Conservation (phyloP, 306 rosid species). For the Cicer cuneatum region DNA sequence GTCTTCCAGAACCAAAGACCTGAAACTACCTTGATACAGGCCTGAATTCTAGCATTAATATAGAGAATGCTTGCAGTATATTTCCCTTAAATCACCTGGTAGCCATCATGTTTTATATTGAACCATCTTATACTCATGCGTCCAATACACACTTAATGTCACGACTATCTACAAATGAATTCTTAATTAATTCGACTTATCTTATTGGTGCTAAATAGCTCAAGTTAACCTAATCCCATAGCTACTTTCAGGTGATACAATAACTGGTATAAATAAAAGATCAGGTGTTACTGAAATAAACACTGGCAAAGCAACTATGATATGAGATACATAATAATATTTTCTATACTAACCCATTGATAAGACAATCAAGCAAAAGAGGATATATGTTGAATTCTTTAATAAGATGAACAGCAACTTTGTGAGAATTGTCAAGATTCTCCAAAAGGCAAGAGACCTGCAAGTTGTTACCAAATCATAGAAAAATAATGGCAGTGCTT, state of each 20-base stretch:
- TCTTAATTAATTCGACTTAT: background rate
- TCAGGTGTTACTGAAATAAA: conserved; percentile 21
- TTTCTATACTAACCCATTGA: conserved; percentile 70
- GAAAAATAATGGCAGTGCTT: conserved; percentile 17
- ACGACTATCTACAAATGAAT: background rate
- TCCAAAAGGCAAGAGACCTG: conserved; percentile 80
- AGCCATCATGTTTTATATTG: background rate
- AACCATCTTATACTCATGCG: background rate
- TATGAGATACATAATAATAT: conserved; percentile 10
- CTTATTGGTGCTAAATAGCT: background rate
- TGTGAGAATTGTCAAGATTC: conserved; percentile 49
- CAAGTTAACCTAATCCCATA: conserved; percentile 25
- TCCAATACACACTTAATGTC: conserved; percentile 4
- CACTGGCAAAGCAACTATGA: conserved; percentile 35
- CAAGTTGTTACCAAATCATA: conserved; percentile 36
- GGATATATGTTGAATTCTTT: conserved; percentile 66
- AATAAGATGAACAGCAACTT: conserved; percentile 58
- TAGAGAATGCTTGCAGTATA: background rate
- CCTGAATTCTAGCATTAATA: conserved; percentile 1
- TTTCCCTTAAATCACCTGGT: background rate
- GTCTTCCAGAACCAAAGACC: conserved; percentile 2
- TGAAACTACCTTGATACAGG: background rate
- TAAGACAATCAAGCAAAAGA: conserved; percentile 81
- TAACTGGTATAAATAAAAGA: conserved; percentile 1
- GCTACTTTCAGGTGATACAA: conserved; percentile 9